phyloP scores from a whole-genome alignment of 2,329 filamentous ascomycete species.

The Lachnellula cervina region DNA sequence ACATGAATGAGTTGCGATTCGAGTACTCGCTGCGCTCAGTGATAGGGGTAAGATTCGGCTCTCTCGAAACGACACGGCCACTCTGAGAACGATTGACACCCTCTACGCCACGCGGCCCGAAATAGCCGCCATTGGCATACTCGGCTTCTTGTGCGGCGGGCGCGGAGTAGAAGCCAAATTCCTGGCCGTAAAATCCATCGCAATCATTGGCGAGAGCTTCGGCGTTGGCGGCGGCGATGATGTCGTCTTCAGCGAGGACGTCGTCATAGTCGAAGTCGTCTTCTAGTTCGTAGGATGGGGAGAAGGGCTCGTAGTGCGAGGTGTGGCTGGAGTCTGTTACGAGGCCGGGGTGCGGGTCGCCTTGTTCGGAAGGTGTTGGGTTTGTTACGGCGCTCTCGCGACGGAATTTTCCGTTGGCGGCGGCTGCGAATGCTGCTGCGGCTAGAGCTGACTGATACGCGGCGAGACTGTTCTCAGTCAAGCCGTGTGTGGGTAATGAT shows the following conservation, averaged over 20 bases:
- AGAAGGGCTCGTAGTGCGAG: conserved; percentile 32
- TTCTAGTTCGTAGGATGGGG: conserved; percentile 29
- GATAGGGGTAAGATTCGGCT: conserved; percentile 92
- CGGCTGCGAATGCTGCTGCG: conserved; percentile 72
- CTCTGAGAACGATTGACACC: conserved; percentile 60
- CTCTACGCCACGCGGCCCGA: conserved; percentile 68
- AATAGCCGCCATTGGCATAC: conserved; percentile 81
- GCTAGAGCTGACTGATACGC: conserved; percentile 82
- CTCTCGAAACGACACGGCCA: conserved; percentile 68
- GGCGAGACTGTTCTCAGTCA: conserved; percentile 55
- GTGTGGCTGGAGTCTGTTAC: conserved; percentile 38
- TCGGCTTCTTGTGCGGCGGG: conserved; percentile 40
- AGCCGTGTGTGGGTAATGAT: conserved; percentile 26
- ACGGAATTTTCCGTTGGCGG: conserved; percentile 69
- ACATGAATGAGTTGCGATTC: conserved; percentile 80
- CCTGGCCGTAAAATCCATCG: conserved; percentile 91
- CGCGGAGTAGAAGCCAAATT: conserved; percentile 90
- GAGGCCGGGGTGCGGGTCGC: conserved; percentile 33
- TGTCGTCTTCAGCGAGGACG: conserved; percentile 76
- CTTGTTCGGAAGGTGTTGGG: conserved; percentile 23
- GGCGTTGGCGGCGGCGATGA: conserved; percentile 93
- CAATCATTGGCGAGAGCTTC: conserved; percentile 87
- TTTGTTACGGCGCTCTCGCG: conserved; percentile 39
- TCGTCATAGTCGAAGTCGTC: conserved; percentile 53
- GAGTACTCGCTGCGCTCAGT: conserved; percentile 95